phyloP scores from a whole-genome alignment of 192 early-diverging fungal genomes.

The Endogone sp. region DNA sequence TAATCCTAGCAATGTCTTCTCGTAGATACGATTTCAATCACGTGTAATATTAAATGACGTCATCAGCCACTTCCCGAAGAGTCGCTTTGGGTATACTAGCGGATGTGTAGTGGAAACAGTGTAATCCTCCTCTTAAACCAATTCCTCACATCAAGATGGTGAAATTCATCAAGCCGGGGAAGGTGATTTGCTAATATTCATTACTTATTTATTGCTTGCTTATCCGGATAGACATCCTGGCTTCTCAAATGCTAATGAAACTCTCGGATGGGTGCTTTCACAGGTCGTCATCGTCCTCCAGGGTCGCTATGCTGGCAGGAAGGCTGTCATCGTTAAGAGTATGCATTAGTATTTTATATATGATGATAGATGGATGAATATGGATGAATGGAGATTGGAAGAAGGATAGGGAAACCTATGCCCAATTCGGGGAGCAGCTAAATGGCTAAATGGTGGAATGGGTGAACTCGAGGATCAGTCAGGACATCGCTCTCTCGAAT shows the following conservation, averaged over 20 bases:
- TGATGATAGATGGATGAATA: background rate
- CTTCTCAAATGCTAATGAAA: background rate
- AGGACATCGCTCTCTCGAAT: too few relatives aligned
- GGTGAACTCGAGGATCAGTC: too few relatives aligned
- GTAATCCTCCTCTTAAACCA: background rate
- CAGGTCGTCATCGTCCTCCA: slow-evolving; percentile 98
- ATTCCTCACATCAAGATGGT: slow-evolving; percentile 25
- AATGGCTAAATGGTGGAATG: too few relatives aligned
- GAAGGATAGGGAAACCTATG: background rate
- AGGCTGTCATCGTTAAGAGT: slow-evolving; percentile 97
- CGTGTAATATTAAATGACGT: too few relatives aligned
- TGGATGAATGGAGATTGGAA: background rate
- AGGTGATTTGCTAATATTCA: slow-evolving; percentile 32
- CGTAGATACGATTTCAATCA: too few relatives aligned
- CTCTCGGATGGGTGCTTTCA: background rate
- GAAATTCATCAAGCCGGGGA: slow-evolving; percentile 58
- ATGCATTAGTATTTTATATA: slow-evolving; percentile 8
- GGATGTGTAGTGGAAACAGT: background rate
- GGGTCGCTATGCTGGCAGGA: slow-evolving; percentile 99
- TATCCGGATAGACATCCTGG: background rate
- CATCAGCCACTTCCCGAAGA: too few relatives aligned
- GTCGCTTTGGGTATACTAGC: too few relatives aligned
- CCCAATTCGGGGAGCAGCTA: too few relatives aligned
- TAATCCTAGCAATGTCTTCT: too few relatives aligned
- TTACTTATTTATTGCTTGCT: too few relatives aligned